Evolutionary conservation across 768 basidiomycete species (phyloP).

Genomic region (Pluteus cervinus): DNA sequence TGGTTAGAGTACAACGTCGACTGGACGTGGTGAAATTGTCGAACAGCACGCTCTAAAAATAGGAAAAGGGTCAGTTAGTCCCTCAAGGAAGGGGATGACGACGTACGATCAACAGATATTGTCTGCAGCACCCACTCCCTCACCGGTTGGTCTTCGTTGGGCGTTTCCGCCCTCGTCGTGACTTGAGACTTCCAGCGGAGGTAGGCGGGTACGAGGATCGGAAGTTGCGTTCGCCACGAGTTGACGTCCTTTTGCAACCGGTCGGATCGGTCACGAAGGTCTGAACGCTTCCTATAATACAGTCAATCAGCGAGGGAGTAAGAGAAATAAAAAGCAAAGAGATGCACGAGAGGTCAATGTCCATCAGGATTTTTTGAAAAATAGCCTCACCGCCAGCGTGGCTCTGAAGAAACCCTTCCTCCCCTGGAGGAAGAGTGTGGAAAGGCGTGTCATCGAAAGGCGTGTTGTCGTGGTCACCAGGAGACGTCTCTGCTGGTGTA

Average conservation of each 20-base stretch:
- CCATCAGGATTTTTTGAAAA: not conserved
- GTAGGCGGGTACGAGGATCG: not conserved
- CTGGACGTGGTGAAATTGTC: not conserved
- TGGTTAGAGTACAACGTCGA: constrained; percentile 12
- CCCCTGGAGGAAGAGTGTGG: not conserved
- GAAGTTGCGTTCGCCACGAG: not conserved
- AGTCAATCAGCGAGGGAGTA: too few relatives aligned
- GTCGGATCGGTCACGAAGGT: not conserved
- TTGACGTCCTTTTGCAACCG: not conserved
- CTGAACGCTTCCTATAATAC: not conserved
- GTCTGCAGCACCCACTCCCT: too few relatives aligned
- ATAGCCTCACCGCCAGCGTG: not conserved
- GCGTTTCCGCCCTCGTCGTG: too few relatives aligned
- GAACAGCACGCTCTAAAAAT: not conserved
- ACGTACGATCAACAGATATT: too few relatives aligned
- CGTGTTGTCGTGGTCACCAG: too few relatives aligned
- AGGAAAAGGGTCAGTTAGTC: too few relatives aligned
- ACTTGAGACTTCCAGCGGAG: too few relatives aligned
- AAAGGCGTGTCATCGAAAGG: too few relatives aligned
- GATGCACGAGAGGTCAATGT: not conserved
- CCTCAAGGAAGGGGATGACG: too few relatives aligned
- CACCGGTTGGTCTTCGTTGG: too few relatives aligned
- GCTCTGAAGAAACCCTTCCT: constrained; percentile 1
- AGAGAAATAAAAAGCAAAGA: too few relatives aligned
- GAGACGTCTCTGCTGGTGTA: too few relatives aligned